phyloP scores from a whole-genome alignment of 2,329 filamentous ascomycete genomes.

The Cercospora beticola region DNA sequence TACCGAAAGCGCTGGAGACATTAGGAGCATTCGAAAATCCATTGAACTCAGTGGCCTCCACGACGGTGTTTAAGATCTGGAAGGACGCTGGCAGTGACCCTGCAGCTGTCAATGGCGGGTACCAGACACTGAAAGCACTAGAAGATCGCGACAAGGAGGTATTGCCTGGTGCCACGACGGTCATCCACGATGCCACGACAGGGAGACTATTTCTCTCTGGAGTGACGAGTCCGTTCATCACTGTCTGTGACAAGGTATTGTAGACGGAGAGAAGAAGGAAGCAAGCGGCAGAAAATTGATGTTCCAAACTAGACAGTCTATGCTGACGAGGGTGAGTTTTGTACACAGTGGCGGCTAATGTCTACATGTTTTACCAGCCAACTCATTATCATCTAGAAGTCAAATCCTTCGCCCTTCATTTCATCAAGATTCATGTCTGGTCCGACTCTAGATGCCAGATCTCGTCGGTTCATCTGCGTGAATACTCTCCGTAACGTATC shows the following conservation, averaged over 20 bases:
- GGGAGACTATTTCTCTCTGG: slow-evolving; percentile 25
- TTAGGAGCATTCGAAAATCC: slow-evolving; percentile 22
- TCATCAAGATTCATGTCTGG: slow-evolving; percentile 86
- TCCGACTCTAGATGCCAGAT: slow-evolving; percentile 83
- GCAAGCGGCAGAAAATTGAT: not conserved
- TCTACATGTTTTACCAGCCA: not conserved
- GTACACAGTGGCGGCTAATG: not conserved
- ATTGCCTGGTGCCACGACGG: slow-evolving; percentile 26
- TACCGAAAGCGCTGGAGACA: slow-evolving; percentile 18
- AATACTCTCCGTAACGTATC: slow-evolving; percentile 95
- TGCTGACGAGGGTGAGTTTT: not conserved
- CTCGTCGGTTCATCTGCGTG: slow-evolving; percentile 86
- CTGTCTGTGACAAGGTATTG: slow-evolving; percentile 24
- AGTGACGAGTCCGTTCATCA: slow-evolving; percentile 25
- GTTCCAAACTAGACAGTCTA: not conserved
- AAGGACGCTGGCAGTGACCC: slow-evolving; percentile 1
- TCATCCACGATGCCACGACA: slow-evolving; percentile 26
- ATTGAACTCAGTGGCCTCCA: slow-evolving; percentile 4
- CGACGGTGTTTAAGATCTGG: slow-evolving; percentile 22
- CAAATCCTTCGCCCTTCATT: slow-evolving; percentile 80
- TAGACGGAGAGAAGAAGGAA: not conserved
- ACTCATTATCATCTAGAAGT: slow-evolving; percentile 58
- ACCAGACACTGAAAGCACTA: slow-evolving; percentile 17
- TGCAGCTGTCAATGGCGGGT: slow-evolving; percentile 15
- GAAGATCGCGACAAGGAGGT: slow-evolving; percentile 23